phyloP scores from a whole-genome alignment of 108 stramenopile species.

The Nitzschia inconspicua region DNA sequence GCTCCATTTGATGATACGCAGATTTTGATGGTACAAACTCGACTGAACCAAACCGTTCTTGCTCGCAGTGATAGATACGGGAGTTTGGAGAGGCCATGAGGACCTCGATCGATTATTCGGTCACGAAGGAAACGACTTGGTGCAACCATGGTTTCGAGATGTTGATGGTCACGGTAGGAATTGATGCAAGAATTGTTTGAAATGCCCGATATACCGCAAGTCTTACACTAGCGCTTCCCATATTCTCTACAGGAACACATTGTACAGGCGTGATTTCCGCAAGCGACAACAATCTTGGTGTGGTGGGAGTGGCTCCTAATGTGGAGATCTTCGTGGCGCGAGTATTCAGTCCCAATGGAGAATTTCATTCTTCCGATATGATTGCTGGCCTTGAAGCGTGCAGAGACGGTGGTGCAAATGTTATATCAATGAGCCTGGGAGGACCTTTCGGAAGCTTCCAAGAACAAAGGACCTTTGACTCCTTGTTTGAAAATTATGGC shows the following conservation, averaged over 20 bases:
- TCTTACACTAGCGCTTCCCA: no score
- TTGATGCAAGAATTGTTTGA: no score
- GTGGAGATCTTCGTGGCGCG: conserved; percentile 43
- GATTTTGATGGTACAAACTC: no score
- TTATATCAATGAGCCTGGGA: conserved; percentile 54
- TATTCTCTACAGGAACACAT: no score
- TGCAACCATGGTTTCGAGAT: conserved; percentile 34
- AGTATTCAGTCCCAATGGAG: conserved; percentile 34
- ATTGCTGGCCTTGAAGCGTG: conserved; percentile 45
- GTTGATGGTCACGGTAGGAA: conserved; percentile 48
- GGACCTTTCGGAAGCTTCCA: conserved; percentile 8
- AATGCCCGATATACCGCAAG: no score
- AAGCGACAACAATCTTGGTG: conserved; percentile 21
- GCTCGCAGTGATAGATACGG: conserved; percentile 49
- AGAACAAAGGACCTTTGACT: conserved; percentile 22
- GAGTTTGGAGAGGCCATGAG: conserved; percentile 25
- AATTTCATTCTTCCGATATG: conserved; percentile 31
- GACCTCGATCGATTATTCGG: conserved; percentile 25
- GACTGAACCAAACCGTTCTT: no score
- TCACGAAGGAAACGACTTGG: conserved; percentile 21
- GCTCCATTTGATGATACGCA: no score
- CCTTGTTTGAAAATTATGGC: conserved; percentile 31
- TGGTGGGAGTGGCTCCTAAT: conserved; percentile 36
- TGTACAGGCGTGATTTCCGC: conserved; percentile 59
- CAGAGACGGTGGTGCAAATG: conserved; percentile 38